Base-by-base conservation (phyloP, 2,329 filamentous ascomycete species). In the Hymenoscyphus scutula region DNA sequence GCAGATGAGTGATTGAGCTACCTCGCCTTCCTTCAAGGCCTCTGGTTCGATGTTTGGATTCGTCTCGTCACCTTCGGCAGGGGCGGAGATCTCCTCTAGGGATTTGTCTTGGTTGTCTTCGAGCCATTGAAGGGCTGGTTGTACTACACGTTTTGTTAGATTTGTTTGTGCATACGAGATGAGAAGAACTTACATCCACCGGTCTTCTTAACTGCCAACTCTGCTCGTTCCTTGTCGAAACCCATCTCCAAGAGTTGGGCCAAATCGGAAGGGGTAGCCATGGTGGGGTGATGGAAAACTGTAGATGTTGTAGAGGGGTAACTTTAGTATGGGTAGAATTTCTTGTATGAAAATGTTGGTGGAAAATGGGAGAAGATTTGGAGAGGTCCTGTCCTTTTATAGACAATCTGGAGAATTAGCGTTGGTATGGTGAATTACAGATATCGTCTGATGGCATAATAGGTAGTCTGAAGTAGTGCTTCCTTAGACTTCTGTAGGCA, bases 71-170 rank as follows among this genome's bases (percentile, higher is more conserved):
- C 80, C 77, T 3, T 82, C 77, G 30, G 81, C 82, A 1, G 75
- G 74, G 3, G 79, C 79, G 66, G 90, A 84, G 65, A 98, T 88
- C 62, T 96, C 89, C 41, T 97, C 92, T 51, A 97, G 75, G 1
- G 90, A 82, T 70, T 90, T 96, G 76, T 97, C 92, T 74, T 96
- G 88, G 74, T 96, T 96, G 70, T 90, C 85, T 74, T 96, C 93
- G 1, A 99, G 84, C 95, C 95, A 99, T 78, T 97, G 91, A 62
- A 99, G 84, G 59, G 95, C 95, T 69, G 88, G 89, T 74, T 95
- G 89, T 55, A 97, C 91, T 94, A 32, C 58, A 70, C 61, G 58
- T n/a, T n/a, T 7, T n/a, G 45, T 67, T 48, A 70, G 69, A 7
- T 65, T 61, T 37, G 29, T 1, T 27, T 23, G 4, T 7, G 8